phyloP scores from a whole-genome alignment of 2,329 filamentous ascomycete species.

The Diaporthe citri region DNA sequence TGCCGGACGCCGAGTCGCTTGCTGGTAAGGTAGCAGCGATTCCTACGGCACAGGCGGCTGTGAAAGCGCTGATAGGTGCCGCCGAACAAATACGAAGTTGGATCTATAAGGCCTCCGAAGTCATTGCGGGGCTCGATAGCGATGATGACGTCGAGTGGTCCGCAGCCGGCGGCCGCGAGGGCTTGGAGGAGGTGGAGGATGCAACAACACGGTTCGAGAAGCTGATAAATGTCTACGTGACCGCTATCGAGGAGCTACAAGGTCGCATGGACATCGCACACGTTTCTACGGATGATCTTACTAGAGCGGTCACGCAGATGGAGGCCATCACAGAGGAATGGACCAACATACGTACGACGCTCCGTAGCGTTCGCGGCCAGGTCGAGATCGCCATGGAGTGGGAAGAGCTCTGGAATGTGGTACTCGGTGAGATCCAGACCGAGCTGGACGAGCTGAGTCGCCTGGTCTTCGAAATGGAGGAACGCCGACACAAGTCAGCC shows the following conservation, averaged over 20 bases:
- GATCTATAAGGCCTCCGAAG: conserved; percentile 92
- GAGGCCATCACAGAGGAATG: conserved; percentile 87
- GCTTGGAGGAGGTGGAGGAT: conserved; percentile 78
- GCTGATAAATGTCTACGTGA: conserved; percentile 91
- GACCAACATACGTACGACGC: conserved; percentile 81
- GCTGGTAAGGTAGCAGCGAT: conserved; percentile 88
- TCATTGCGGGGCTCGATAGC: conserved; percentile 88
- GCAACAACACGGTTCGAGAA: conserved; percentile 88
- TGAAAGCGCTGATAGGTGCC: conserved; percentile 85
- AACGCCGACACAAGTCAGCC: conserved; percentile 86
- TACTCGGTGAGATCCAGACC: conserved; percentile 91
- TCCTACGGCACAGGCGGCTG: conserved; percentile 85
- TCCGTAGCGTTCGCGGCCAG: conserved; percentile 86
- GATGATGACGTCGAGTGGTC: conserved; percentile 99
- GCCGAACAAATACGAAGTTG: conserved; percentile 94
- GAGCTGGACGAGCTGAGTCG: conserved; percentile 75
- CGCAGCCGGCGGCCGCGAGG: conserved; percentile 85
- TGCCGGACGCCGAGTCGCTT: conserved; percentile 87
- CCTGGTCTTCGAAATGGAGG: conserved; percentile 97
- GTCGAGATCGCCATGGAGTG: conserved; percentile 99
- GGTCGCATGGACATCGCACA: conserved; percentile 79
- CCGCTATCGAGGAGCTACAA: conserved; percentile 93
- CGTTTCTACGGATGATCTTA: conserved; percentile 79
- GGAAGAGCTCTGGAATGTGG: conserved; percentile 96
- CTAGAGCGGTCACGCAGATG: conserved; percentile 86